A percentile compares a stretch with the other conserved stretches of the same genome.
phyloP scores from a whole-genome alignment of 2,329 filamentous ascomycete genomes.

The Dendrostoma leiphaemia region DNA sequence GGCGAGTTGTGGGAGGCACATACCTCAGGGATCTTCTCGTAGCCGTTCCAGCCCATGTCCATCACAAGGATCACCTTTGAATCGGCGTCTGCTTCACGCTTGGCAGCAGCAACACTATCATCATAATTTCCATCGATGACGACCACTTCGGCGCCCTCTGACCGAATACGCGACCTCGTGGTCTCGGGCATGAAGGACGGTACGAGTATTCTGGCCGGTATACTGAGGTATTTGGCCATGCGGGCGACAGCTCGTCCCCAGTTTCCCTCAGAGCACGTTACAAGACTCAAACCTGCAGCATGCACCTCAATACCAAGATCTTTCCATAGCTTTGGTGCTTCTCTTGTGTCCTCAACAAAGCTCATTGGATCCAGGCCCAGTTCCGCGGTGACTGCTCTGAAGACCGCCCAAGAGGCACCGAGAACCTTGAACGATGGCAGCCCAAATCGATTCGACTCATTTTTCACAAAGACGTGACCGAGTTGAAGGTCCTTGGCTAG shows the following conservation, averaged over 20 bases:
- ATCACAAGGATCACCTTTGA: conserved; percentile 57
- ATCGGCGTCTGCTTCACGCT: conserved; percentile 35
- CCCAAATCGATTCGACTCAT: conserved; percentile 67
- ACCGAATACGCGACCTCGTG: conserved; percentile 53
- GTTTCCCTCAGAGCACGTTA: conserved; percentile 73
- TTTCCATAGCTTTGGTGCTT: background rate
- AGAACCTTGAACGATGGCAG: conserved; percentile 79
- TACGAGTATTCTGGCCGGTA: conserved; percentile 61
- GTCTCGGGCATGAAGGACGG: conserved; percentile 54
- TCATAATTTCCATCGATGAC: conserved; percentile 63
- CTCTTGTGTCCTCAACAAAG: background rate
- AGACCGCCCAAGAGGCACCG: conserved; percentile 72
- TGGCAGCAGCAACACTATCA: conserved; percentile 51
- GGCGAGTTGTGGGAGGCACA: conserved; percentile 5
- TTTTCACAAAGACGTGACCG: conserved; percentile 62
- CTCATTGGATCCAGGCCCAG: conserved; percentile 34
- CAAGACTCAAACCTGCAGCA: conserved; percentile 38
- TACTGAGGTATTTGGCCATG: conserved; percentile 60
- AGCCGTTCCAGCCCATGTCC: conserved; percentile 67
- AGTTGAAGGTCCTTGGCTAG: conserved; percentile 59
- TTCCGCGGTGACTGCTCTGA: conserved; percentile 49
- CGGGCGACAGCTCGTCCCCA: conserved; percentile 71
- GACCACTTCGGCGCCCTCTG: conserved; percentile 61
- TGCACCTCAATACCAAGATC: background rate
- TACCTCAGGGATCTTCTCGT: conserved; percentile 62